These are phyloP conservation scores for Bremia lactucae DNA, from an alignment of 352 stramenopile species.

Conservation along the genomic window DNA sequence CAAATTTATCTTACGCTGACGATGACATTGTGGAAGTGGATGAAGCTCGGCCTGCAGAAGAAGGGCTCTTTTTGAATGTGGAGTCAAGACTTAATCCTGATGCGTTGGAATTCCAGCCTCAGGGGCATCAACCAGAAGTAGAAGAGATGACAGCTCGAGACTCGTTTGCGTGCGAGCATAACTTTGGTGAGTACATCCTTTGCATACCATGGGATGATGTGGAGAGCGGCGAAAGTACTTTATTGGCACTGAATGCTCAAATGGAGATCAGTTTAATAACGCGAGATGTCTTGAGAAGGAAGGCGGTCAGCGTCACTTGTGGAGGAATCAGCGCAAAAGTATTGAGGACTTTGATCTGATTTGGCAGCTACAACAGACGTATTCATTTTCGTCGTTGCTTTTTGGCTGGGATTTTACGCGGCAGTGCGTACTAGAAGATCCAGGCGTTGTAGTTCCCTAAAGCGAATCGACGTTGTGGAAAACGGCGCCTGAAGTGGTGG, in stretches of 20 bases:
- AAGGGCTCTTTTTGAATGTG: constrained; percentile 3
- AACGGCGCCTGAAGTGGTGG: too few species aligned
- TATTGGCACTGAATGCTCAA: constrained; percentile 7
- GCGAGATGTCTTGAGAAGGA: constrained; percentile 16
- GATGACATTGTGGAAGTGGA: constrained; percentile 7
- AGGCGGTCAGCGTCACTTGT: constrained; percentile 5
- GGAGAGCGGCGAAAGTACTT: constrained; percentile 8
- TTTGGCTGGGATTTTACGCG: constrained; percentile 67
- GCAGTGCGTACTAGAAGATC: constrained; percentile 34
- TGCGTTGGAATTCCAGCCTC: constrained; percentile 41
- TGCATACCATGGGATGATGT: constrained; percentile 30
- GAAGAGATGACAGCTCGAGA: constrained; percentile 1
- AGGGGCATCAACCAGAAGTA: constrained; percentile 1
- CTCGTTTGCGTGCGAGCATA: constrained; percentile 37
- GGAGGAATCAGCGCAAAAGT: constrained; percentile 25
- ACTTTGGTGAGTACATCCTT: constrained; percentile 64
- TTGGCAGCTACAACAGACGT: constrained; percentile 66
- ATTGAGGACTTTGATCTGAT: constrained; percentile 47
- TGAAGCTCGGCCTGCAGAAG: neutral
- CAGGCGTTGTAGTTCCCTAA: constrained; percentile 23
- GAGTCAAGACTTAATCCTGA: constrained; percentile 43
- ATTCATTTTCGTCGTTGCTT: constrained; percentile 52
- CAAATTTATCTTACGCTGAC: constrained; percentile 8
- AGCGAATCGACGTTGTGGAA: constrained; percentile 42
- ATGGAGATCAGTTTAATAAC: constrained; percentile 12